Base-by-base conservation (phyloP, 495 filamentous ascomycete genomes). In the Talaromyces wortmannii region DNA sequence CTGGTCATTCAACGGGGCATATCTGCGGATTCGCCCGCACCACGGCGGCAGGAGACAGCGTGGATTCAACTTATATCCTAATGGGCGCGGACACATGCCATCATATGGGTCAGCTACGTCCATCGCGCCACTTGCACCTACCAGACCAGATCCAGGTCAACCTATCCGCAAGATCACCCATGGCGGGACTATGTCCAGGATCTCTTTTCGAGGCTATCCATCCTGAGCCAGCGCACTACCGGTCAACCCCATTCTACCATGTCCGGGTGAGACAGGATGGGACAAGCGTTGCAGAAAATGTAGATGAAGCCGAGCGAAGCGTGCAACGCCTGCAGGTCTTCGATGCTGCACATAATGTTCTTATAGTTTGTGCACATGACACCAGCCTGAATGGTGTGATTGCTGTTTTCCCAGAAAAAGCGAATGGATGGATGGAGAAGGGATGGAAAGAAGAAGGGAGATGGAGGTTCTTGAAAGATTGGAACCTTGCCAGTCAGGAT, bases 41-140 rank as follows among this genome's bases (percentile, higher is more conserved):
- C 8, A 80, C 76, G 55, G 63, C 69, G 4, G 69, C n/a, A n/a
- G n/a, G n/a, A n/a, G n/a, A n/a, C n/a, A n/a, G n/a, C n/a, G n/a
- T n/a, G n/a, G n/a, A n/a, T n/a, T n/a, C 71, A n/a, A 76, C 70
- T 6, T 85, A 82, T 60, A 67, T 85, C 56, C 60, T 83, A 12
- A 67, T 83, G 66, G 78, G 72, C 15, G 82, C 74, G 15, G 80
- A 83, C 52, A 63, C 65, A 5, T 67, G 73, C 15, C 80, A 83
- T 54, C 45, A 47, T 12, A 18, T 15, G 10, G 45, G 45, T 4
- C 12, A 47, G 45, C 29, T 47, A 8, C 45, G 45, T 15, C 45
- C 45, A 17, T n/a, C 45, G 13, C 45, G 15, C 15, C 29, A 47
- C 16, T 10, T 47, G 45, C 45, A 15, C 10, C 45, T 47, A 18